Percentiles rank a stretch among this genome's conserved stretches.
phyloP scores from a whole-genome alignment of 768 basidiomycete species.

The Mycena alexandri region DNA sequence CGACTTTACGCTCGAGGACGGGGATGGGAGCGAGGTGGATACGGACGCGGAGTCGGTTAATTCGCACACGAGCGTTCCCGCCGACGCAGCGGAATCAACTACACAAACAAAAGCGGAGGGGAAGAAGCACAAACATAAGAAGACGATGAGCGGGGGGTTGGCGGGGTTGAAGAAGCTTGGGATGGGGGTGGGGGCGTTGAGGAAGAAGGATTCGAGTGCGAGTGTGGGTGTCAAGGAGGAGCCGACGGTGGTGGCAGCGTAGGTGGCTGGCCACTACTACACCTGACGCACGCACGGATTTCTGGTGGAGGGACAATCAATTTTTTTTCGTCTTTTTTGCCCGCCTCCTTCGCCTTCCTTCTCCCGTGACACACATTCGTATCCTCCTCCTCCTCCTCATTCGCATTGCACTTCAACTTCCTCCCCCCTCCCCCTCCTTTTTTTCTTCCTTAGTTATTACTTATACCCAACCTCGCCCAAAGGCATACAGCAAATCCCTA shows the following conservation, averaged over 20 bases:
- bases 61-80: slow-evolving; percentile 40
- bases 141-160: slow-evolving; percentile 69
- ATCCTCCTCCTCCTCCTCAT: no score
- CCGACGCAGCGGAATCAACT: slow-evolving; percentile 17
- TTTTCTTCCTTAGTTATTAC: no score
- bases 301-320: neutral
- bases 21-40: slow-evolving; percentile 49
- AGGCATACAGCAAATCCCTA: neutral
- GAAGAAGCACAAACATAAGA: slow-evolving; percentile 61
- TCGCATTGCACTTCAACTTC: no score
- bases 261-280: neutral
- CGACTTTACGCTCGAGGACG: slow-evolving; percentile 31
- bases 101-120: slow-evolving; percentile 34
- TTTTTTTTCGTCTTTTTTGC: slow-evolving; percentile 4
- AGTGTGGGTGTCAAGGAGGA: slow-evolving; percentile 61
- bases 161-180: slow-evolving; percentile 69
- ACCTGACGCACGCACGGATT: neutral
- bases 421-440: no score
- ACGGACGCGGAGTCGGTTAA: slow-evolving; percentile 54
- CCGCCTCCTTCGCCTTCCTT: no score
- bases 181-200: slow-evolving; percentile 52
- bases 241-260: slow-evolving; percentile 16
- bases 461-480: slow-evolving; percentile 15
- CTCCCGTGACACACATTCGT: no score
- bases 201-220: slow-evolving; percentile 67